Conservation (phyloP, 257 asterid genomes). For the Eucommia ulmoides region DNA sequence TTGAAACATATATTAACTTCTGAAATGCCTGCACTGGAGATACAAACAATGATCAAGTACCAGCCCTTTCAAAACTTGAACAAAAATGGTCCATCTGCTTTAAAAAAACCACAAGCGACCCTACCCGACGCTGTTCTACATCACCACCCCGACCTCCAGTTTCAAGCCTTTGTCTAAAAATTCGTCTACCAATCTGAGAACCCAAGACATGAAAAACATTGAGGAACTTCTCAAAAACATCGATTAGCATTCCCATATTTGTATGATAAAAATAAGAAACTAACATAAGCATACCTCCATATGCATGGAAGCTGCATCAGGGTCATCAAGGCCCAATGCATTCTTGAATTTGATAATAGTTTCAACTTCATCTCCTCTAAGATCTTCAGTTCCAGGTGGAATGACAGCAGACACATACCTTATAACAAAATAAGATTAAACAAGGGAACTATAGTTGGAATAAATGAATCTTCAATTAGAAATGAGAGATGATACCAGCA, state of each 20-base stretch:
- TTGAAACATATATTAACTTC: slow-evolving; percentile 87
- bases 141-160: slow-evolving; percentile 82
- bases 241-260: background rate
- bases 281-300: slow-evolving; percentile 58
- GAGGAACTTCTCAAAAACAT: background rate
- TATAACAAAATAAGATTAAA: background rate
- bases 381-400: slow-evolving; percentile 81
- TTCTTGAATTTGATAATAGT: slow-evolving; percentile 60
- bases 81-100: too few species aligned
- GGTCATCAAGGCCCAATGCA: slow-evolving; percentile 95
- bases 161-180: slow-evolving; percentile 92
- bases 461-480: too few species aligned
- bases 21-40: slow-evolving; percentile 97
- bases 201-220: background rate
- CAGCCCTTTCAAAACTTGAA: too few species aligned
- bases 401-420: slow-evolving; percentile 73
- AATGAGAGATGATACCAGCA: too few species aligned
- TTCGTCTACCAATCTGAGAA: slow-evolving; percentile 87
- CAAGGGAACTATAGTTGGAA: too few species aligned
- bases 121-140: slow-evolving; percentile 75
- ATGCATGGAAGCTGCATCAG: slow-evolving; percentile 96
- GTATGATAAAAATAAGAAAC: background rate
- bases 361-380: slow-evolving; percentile 84
- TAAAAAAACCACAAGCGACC: too few species aligned
- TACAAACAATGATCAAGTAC: slow-evolving; percentile 45